Base-by-base conservation (phyloP, 164 flowering plant species). In the Brasenia schreberi region DNA sequence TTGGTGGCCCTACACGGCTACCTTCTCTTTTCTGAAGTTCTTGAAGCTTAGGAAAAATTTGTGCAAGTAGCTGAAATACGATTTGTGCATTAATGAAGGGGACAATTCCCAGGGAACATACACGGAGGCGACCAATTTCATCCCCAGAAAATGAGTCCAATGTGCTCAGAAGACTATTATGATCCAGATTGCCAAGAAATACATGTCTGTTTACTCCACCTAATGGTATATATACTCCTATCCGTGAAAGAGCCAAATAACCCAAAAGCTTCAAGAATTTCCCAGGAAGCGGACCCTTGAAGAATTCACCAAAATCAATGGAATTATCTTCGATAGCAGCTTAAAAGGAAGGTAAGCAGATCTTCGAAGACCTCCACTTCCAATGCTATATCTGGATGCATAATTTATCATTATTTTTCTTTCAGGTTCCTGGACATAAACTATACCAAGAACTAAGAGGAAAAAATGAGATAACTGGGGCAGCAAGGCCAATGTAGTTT, bases 391-490 rank as follows among this genome's bases (percentile, higher is more conserved):
- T 76, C 97, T 87, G 23, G 90, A 88, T 27, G 99, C 99, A 81
- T 94, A 94, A 71, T 94, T 94, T 27, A 94, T 75, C n/a, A 97
- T 97, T 70, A 94, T 94, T 79, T 94, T 94, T 71, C 97, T 87
- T 84, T 94, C 99, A 64, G 99, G 97, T 85, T 94, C 99, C 99
- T 95, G 99, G 72, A 95, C 99, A 78, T 95, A 95, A 2, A 95
- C 99, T 78, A 95, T 95, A 62, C 96, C 80, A 68, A 95, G 87
- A 66, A 95, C 99, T 61, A 95, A 74, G 6, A 90, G 76, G 70
- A 87, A 70, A 78, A 95, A 95, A n/a, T 59, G 97, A 89, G 66
- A 87, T 59, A 17, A 88, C 42, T 64, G 83, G 87, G 69, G 82
- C 69, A 64, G 67, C 73, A 33, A 95, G 94, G 64, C 99, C 99